A percentile compares a stretch with the other conserved stretches of the same genome.
Conservation (phyloP, 2,329 filamentous ascomycete genomes). For the Capronia americana region DNA sequence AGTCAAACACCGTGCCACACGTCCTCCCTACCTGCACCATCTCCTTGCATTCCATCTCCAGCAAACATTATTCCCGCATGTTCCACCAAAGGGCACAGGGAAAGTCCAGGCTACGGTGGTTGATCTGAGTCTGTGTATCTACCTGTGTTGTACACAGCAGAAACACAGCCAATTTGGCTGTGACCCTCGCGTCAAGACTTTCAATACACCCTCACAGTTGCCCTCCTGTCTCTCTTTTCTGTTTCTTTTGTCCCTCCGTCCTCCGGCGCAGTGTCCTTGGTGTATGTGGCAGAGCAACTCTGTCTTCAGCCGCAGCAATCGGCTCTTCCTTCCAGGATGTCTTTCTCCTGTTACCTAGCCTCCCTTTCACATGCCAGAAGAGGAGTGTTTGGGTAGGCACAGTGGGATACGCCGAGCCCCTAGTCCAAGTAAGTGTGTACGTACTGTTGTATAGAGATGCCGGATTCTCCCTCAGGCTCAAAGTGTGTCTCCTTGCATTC, state of each 20-base stretch:
- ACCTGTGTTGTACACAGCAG: not conserved
- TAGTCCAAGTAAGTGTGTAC: not conserved
- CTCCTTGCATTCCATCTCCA: conserved; percentile 2
- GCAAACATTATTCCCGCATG: not conserved
- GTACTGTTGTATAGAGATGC: not conserved
- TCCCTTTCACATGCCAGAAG: not conserved
- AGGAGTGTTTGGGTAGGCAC: not conserved
- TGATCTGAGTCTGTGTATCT: conserved; percentile 2
- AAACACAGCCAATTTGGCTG: not conserved
- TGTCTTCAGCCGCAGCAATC: not conserved
- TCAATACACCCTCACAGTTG: conserved; percentile 2
- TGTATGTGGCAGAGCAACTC: not conserved
- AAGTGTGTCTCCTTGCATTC: conserved; percentile 11
- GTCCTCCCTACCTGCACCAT: not conserved
- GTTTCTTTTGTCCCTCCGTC: not conserved
- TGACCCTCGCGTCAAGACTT: not conserved
- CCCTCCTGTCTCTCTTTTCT: not conserved
- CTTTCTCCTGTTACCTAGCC: not conserved
- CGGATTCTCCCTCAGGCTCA: not conserved
- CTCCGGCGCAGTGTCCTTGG: not conserved
- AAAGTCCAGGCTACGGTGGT: not conserved
- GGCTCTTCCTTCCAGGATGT: not conserved
- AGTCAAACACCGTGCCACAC: not conserved
- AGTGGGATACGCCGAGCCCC: not conserved
- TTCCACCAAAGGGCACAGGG: not conserved